phyloP scores from a whole-genome alignment of 306 rosid genomes.

The Vigna angularis region DNA sequence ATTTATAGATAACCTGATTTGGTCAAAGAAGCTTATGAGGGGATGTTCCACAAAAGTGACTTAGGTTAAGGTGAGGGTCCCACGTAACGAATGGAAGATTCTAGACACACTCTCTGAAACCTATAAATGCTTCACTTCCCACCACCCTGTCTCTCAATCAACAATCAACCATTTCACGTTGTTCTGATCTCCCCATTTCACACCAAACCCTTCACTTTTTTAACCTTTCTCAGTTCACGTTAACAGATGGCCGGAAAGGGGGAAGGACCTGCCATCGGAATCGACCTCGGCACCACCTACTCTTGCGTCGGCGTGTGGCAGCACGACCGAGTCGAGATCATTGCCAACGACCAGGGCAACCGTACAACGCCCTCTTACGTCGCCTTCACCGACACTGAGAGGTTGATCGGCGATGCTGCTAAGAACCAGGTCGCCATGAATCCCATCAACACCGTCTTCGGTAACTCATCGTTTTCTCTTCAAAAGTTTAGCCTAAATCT shows the following conservation, averaged over 20 bases:
- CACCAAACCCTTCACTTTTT: too few relatives aligned
- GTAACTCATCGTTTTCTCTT: constrained; percentile 42
- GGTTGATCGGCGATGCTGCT: constrained; percentile 82
- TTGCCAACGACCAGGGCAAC: constrained; percentile 88
- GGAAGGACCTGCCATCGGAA: constrained; percentile 85
- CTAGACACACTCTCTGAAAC: constrained; percentile 43
- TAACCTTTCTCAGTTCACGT: too few relatives aligned
- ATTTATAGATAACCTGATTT: too few relatives aligned
- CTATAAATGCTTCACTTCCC: constrained; percentile 18
- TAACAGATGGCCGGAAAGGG: constrained; percentile 68
- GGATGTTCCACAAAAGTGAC: background rate
- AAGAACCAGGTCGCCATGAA: constrained; percentile 96
- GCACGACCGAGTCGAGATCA: constrained; percentile 81
- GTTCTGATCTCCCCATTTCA: background rate
- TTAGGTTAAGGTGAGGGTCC: background rate
- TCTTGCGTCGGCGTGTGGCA: constrained; percentile 92
- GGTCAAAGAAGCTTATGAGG: too few relatives aligned
- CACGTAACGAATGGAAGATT: constrained; percentile 50
- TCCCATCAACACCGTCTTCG: constrained; percentile 81
- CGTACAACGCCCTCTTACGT: constrained; percentile 83
- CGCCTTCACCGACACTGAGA: constrained; percentile 74
- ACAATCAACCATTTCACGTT: background rate
- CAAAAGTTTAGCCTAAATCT: background rate
- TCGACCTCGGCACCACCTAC: constrained; percentile 83
- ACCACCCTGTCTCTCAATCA: too few relatives aligned